These are phyloP conservation scores for Aureobasidium sp. DNA, from an alignment of 2,329 filamentous ascomycete species.

Conservation along the genomic window DNA sequence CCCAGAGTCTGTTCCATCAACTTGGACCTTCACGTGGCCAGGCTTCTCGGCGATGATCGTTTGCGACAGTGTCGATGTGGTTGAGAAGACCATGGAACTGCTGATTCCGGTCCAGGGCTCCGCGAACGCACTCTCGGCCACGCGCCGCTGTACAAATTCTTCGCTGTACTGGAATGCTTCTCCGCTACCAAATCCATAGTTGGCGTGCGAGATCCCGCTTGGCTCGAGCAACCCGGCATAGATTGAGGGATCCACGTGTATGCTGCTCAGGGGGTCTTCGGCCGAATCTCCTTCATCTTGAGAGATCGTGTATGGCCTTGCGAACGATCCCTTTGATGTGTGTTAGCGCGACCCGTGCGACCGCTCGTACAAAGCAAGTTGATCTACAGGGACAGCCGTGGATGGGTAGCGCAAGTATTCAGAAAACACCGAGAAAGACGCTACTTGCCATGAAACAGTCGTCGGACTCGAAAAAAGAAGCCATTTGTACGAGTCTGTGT, in stretches of 20 bases:
- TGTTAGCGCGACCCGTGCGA: constrained; percentile 1
- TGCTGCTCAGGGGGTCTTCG: neutral
- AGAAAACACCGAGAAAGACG: neutral
- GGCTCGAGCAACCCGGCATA: neutral
- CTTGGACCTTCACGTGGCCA: neutral
- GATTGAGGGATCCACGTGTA: neutral
- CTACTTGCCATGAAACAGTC: constrained; percentile 3
- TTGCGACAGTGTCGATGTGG: neutral
- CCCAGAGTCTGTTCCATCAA: constrained; percentile 1
- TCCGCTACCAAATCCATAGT: neutral
- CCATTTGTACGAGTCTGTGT: constrained; percentile 1
- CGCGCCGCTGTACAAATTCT: constrained; percentile 5
- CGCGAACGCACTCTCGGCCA: constrained; percentile 1
- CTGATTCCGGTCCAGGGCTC: neutral
- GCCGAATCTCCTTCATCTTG: neutral
- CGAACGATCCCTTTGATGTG: neutral
- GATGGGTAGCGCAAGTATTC: constrained; percentile 6
- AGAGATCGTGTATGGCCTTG: neutral
- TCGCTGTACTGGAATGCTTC: neutral
- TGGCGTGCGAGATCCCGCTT: neutral
- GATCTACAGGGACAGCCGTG: constrained; percentile 9
- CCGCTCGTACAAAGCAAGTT: neutral
- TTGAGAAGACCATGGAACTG: neutral
- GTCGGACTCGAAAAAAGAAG: constrained; percentile 1
- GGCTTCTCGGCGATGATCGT: neutral